phyloP scores from a whole-genome alignment of 257 asterid species.

The Nicotiana attenuata region DNA sequence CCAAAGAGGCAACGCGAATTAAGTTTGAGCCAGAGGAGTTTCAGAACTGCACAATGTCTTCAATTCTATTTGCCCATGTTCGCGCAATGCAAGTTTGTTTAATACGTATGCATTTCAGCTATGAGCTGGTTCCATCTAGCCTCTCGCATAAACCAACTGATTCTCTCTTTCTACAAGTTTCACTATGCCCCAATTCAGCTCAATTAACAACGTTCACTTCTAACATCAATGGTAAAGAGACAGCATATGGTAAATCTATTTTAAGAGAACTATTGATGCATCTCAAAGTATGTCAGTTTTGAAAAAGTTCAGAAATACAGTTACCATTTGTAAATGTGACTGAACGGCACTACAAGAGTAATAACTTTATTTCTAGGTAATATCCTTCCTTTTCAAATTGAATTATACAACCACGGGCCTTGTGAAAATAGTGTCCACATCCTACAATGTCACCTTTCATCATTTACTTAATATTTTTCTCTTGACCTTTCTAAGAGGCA shows the following conservation, averaged over 20 bases:
- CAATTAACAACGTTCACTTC: not conserved
- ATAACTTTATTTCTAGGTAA: not conserved
- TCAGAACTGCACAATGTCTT: not conserved
- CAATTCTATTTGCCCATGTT: not conserved
- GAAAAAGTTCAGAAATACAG: not conserved
- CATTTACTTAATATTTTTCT: not conserved
- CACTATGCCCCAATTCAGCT: not conserved
- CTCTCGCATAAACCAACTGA: not conserved
- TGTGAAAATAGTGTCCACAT: not conserved
- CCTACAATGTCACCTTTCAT: not conserved
- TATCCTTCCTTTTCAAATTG: not conserved
- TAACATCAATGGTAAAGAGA: not conserved
- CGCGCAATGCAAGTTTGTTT: not conserved
- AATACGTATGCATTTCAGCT: not conserved
- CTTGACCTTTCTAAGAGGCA: not conserved
- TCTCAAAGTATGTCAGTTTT: not conserved
- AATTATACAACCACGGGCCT: not conserved
- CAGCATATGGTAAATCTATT: not conserved
- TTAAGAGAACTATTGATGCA: not conserved
- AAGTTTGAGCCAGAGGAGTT: not conserved
- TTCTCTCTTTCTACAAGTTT: conserved; percentile 2
- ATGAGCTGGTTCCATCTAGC: not conserved
- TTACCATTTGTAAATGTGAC: not conserved
- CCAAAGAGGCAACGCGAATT: not conserved
- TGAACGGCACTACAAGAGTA: not conserved